These are phyloP conservation scores for Cubamyces lactineus DNA, from an alignment of 768 basidiomycete genomes.

Conservation along the genomic window DNA sequence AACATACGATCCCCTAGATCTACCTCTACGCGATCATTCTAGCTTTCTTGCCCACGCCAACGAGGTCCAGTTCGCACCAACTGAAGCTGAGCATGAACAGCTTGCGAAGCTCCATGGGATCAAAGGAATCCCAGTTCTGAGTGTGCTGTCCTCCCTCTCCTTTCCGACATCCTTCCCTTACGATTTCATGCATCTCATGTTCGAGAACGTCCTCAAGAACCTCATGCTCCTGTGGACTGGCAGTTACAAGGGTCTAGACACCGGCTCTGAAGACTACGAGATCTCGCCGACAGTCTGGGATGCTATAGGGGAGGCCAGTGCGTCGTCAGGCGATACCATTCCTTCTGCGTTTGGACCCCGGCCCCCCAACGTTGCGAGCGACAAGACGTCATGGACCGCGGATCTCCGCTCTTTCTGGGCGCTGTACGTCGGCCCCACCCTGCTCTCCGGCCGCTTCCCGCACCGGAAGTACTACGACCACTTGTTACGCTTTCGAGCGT, in stretches of 20 bases:
- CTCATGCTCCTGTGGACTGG: conserved; percentile 47
- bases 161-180: conserved; percentile 47
- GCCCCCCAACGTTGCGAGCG: conserved; percentile 38
- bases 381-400: conserved; percentile 36
- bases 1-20: conserved; percentile 39
- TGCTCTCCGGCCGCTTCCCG: conserved; percentile 40
- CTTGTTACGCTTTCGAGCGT: too few species aligned
- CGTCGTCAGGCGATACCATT: conserved; percentile 39
- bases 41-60: conserved; percentile 40
- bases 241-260: conserved; percentile 43
- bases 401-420: conserved; percentile 47
- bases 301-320: conserved; percentile 41
- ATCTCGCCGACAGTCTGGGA: conserved; percentile 42
- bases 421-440: conserved; percentile 41
- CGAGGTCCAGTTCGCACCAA: conserved; percentile 19
- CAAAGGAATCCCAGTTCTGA: conserved; percentile 37
- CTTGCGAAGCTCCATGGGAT: conserved; percentile 27
- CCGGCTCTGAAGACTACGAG: conserved; percentile 34
- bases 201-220: conserved; percentile 46
- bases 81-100: conserved; percentile 7
- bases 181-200: conserved; percentile 55
- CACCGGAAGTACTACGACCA: conserved; percentile 43
- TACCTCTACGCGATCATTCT: conserved; percentile 50
- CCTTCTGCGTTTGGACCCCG: conserved; percentile 43
- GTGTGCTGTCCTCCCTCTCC: conserved; percentile 35